Base-by-base conservation (phyloP, 805 yeast genomes). In the Sugiyamaella chiloensis region DNA sequence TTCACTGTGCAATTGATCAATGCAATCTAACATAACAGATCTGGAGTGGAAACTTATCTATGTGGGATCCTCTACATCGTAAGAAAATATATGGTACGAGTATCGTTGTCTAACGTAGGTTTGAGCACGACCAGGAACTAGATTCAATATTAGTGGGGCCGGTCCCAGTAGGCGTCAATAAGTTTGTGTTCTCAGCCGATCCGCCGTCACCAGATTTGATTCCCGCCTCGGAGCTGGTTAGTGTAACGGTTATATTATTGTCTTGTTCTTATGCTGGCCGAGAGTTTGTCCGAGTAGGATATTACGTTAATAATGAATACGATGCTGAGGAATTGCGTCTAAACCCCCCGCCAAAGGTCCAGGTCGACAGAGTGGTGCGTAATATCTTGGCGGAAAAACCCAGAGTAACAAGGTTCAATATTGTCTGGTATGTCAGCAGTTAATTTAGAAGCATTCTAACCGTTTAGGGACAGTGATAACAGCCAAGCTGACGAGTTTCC, bases 111-210 rank as follows among this genome's bases (percentile, higher is more conserved):
- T 21, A 42, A 16, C 24, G 9, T 19, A 63, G 66, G 16, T 66
- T 88, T 44, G 97, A 93, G 54, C 97, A 93, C 59, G 99, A 93
- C 65, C 99, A 93, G 67, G 97, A 90, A 64, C 72, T 93, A 47
- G 99, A 93, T 62, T 89, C 97, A 1, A 81, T 93, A 31, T 70
- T 93, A n/a, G 99, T 93, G 2, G 99, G 99, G 0, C 99, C 99
- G 0, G 96, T 93, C 1, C 99, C 99, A 0, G 96, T 93, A 1
- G 99, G 99, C 1, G 81, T 91, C 34, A 93, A 93, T 63, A 89
- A 91, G 66, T 93, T 93, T 60, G 76, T 90, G 8, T 85, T 93
- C 65, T 80, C 87, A 16, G 97, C 98, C 0, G 98, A 95, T 60
- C 96, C 99, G 0, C 99, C 99, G 1, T 81, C 91, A 1, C 95